Percentiles rank a stretch among this genome's conserved stretches.
Conservation (phyloP, 176 grass and related monocot genomes). For the Lolium perenne region DNA sequence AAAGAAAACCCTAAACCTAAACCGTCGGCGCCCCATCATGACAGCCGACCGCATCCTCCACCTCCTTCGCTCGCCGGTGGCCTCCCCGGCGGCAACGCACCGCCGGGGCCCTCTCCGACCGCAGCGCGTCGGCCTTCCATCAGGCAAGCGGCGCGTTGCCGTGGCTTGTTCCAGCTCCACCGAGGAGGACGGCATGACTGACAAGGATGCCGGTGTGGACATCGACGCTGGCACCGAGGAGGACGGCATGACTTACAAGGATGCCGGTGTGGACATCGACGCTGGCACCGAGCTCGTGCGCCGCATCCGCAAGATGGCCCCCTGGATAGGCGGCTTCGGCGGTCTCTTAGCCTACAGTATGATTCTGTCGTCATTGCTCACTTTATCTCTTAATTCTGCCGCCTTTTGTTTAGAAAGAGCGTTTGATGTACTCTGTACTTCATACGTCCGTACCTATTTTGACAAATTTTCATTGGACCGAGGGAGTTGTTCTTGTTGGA, state of each 20-base stretch:
- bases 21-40: conserved; percentile 7
- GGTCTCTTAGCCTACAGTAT: conserved; percentile 69
- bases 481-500: too few species aligned
- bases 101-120: not conserved
- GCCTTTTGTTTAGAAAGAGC: not conserved
- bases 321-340: conserved; percentile 82
- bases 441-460: too few species aligned
- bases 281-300: conserved; percentile 82
- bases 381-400: not conserved
- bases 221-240: conserved; percentile 67
- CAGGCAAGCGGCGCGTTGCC: conserved; percentile 9
- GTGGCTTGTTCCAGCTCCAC: conserved; percentile 40
- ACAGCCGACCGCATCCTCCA: conserved; percentile 41
- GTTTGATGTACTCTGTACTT: not conserved
- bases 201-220: conserved; percentile 82
- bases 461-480: too few species aligned
- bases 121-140: conserved; percentile 16
- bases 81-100: not conserved
- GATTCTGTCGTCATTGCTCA: not conserved
- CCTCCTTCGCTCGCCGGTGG: conserved; percentile 21
- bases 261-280: conserved; percentile 85
- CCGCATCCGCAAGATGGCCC: conserved; percentile 83
- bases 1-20: conserved; percentile 12
- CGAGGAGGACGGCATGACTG: conserved; percentile 49
- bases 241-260: conserved; percentile 69